Conservation (phyloP, 208 protist genomes). For the Trypanosoma lewisi region DNA sequence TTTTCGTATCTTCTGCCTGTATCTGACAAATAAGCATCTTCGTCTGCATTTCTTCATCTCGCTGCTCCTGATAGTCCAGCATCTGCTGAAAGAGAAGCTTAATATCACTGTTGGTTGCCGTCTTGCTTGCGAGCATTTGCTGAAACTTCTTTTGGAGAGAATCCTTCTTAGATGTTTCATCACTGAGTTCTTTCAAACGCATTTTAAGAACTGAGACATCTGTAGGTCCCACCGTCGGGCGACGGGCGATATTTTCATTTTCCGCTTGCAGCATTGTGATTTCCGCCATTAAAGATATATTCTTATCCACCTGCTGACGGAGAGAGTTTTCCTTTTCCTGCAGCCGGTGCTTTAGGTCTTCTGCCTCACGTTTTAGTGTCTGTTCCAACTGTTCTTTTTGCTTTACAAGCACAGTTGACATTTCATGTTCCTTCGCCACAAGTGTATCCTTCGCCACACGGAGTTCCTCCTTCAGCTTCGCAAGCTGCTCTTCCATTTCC, state of each 20-base stretch:
- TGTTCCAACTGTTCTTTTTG: constrained; percentile 25
- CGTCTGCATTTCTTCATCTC: constrained; percentile 48
- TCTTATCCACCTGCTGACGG: constrained; percentile 39
- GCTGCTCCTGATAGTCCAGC: constrained; percentile 71
- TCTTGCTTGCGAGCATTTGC: constrained; percentile 34
- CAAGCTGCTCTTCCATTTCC: neutral
- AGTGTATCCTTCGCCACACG: constrained; percentile 23
- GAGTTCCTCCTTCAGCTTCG: constrained; percentile 20
- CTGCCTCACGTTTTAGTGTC: constrained; percentile 23
- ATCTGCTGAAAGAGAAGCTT: constrained; percentile 61
- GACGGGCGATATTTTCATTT: constrained; percentile 25
- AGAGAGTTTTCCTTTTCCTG: constrained; percentile 39
- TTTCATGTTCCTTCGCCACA: constrained; percentile 29
- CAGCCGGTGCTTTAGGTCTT: constrained; percentile 30
- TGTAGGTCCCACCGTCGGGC: constrained; percentile 25
- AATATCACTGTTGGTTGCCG: constrained; percentile 49
- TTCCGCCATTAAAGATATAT: constrained; percentile 37
- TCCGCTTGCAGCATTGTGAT: constrained; percentile 51
- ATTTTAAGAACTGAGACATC: constrained; percentile 23
- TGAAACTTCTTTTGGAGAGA: constrained; percentile 57
- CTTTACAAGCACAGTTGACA: constrained; percentile 16
- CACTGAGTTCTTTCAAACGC: constrained; percentile 27
- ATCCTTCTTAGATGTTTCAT: constrained; percentile 26
- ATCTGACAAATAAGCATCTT: constrained; percentile 55
- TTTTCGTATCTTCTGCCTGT: constrained; percentile 48